These are phyloP conservation scores for Geosmithia putterillii DNA, from an alignment of 2,329 filamentous ascomycete genomes.

Conservation along the genomic window DNA sequence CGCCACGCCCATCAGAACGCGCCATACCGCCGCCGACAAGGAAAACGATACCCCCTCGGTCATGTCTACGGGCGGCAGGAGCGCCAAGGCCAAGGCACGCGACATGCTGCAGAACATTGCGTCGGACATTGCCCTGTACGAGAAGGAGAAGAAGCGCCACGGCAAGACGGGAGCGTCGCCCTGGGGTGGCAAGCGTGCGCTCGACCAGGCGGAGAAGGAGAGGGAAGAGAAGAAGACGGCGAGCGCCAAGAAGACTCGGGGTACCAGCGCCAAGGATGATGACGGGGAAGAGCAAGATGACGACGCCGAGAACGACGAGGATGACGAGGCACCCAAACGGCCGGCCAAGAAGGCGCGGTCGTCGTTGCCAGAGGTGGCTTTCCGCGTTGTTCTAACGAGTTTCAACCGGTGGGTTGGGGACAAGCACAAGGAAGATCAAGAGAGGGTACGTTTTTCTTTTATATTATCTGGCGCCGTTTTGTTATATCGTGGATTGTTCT, in stretches of 20 bases:
- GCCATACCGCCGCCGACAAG: conserved; percentile 49
- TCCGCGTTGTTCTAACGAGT: conserved; percentile 72
- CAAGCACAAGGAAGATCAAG: conserved; percentile 60
- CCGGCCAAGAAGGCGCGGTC: conserved; percentile 52
- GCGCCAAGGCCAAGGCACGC: conserved; percentile 78
- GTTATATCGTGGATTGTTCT: neutral
- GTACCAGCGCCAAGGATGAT: conserved; percentile 24
- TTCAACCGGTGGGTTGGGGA: conserved; percentile 73
- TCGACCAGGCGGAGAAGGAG: conserved; percentile 43
- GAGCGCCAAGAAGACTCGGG: conserved; percentile 5
- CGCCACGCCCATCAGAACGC: conserved; percentile 24
- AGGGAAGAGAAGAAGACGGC: conserved; percentile 32
- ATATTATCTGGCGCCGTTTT: neutral
- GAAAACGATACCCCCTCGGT: conserved; percentile 73
- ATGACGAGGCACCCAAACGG: conserved; percentile 32
- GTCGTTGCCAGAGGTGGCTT: conserved; percentile 47
- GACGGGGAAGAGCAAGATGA: conserved; percentile 12
- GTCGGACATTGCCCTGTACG: conserved; percentile 76
- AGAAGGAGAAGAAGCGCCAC: conserved; percentile 80
- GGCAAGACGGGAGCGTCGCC: conserved; percentile 32
- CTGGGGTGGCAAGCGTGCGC: conserved; percentile 52
- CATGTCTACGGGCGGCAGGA: conserved; percentile 59
- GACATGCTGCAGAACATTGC: conserved; percentile 65
- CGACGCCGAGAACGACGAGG: conserved; percentile 32
- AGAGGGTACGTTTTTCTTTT: conserved; percentile 51